Evolutionary conservation across 441 rosid species (phyloP), one percentile per base, ranked within the genome.

Genomic region (Euphorbia schlechtendalii): DNA sequence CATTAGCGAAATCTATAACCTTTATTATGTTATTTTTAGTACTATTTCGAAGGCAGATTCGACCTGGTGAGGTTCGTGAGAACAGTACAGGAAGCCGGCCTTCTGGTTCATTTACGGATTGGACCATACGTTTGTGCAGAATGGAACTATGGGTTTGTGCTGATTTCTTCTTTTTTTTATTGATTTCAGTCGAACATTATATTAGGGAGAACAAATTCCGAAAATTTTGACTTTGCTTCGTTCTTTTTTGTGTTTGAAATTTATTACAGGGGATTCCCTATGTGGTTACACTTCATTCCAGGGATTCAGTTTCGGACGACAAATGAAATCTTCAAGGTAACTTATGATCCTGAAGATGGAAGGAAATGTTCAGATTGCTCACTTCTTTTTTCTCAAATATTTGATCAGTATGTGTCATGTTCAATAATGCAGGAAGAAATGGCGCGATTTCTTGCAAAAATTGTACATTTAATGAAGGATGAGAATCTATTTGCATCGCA

Each of bases 101-200:
- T 86, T 68, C 51, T 79, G 22, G 83, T 86, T 73, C 89, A 84
- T 71, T 63, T 86, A 78, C 78, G 92, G 78, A 84, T 86, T 59
- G 89, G 92, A 0, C 92, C 89, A 24, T 86, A 86, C 77, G 92
- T 77, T 45, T 84, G 92, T 68, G 89, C 92, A 32, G 89, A 86
- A 78, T 86, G 92, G 92, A 86, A 84, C 61, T 86, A 81, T 38
- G 89, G 92, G 92, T 86, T 22, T 13, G 74, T 67, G 73, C 48
- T 36, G 28, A 11, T 62, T 48, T 6, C 51, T 18, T 34, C 61
- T 63, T 13, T 53, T 64, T 8, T 20, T 28, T n/a, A 6, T 0
- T 8, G 12, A 4, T 52, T 48, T 20, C 11, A 25, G 24, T 46
- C 46, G 45, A 48, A 15, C 53, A 41, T 61, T 66, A 20, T 45